Evolutionary conservation across 805 yeast species (phyloP).

Genomic region (Hanseniaspora nectarophila): DNA sequence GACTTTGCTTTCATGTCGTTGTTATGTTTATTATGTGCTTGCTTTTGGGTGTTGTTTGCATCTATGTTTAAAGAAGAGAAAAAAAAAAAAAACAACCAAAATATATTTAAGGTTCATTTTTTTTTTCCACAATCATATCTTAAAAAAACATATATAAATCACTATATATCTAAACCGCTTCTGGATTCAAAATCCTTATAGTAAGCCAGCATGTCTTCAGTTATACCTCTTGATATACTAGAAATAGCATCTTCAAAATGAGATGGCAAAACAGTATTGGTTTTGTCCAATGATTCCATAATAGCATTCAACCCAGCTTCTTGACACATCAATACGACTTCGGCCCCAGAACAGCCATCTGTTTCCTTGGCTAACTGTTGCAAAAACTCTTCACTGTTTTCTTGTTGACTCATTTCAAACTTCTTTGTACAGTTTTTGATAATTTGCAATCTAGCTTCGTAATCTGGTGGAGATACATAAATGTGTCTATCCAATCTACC

Average conservation of each 20-base stretch:
- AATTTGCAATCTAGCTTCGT: conserved; percentile 66
- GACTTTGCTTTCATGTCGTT: neutral
- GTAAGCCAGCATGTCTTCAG: conserved; percentile 71
- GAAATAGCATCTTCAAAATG: conserved; percentile 65
- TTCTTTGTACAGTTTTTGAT: conserved; percentile 54
- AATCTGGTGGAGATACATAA: conserved; percentile 86
- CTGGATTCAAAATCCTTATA: conserved; percentile 41
- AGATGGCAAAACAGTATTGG: conserved; percentile 40
- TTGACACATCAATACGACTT: conserved; percentile 79
- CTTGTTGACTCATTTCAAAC: conserved; percentile 42
- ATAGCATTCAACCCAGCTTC: conserved; percentile 94
- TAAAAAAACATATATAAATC: neutral
- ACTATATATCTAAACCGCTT: conserved; percentile 26
- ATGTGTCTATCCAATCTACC: conserved; percentile 91
- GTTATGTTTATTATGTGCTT: neutral
- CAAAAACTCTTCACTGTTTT: conserved; percentile 32
- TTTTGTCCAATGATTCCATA: conserved; percentile 51
- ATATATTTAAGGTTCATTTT: too few species aligned
- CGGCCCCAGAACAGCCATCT: conserved; percentile 95
- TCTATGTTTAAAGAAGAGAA: too few species aligned
- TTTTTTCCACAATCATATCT: too few species aligned
- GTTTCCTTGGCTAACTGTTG: conserved; percentile 44
- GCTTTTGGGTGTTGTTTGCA: neutral
- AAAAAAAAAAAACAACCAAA: too few species aligned
- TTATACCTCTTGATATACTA: conserved; percentile 66